Evolutionary conservation across 2,329 filamentous ascomycete species (phyloP), one percentile per base, ranked within the genome.

Genomic region (Aureobasidium sp.): DNA sequence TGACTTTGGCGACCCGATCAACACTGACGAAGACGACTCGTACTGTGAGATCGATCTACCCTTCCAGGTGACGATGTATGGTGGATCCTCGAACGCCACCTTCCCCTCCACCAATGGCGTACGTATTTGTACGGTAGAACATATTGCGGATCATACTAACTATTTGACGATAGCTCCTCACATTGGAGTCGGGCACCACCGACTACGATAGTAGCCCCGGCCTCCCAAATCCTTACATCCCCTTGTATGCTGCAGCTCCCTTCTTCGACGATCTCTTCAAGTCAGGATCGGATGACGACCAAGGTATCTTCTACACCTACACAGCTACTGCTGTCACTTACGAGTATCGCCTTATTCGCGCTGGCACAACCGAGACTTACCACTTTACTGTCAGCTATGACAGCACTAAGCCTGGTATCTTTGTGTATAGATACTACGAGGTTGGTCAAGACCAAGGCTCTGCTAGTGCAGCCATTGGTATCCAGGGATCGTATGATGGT

Each of bases 181-280:
- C 69, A 55, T 64, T 74, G 61, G 32, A 51, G 20, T 46, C 65
- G 52, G 71, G 72, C 55, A 65, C 66, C 41, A 39, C 66, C 5
- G 63, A 67, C 20, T 74, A 70, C 62, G 64, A 69, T 41, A 65
- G 69, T 41, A 58, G 63, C 32, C 34, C 59, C 23, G 46, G 61
- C 2, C 61, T 72, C 20, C 71, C 71, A 1, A 65, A 67, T 36
- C 23, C 58, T 32, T 51, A 51, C 29, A 61, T 74, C 10, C 71
- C 72, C 3, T 63, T 65, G 36, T 67, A 66, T 59, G 67, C 70
- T 44, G 61, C 72, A 23, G 67, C 63, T 4, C 69, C 72, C 5
- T 71, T 71, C 61, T 72, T 70, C 64, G 70, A 73, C 57, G 73
- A 75, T 61, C 65, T 72, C 3, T 69, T 67, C 60, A 63, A 72